phyloP scores from a whole-genome alignment of 2,329 filamentous ascomycete genomes.

The Aspergillus texensis region DNA sequence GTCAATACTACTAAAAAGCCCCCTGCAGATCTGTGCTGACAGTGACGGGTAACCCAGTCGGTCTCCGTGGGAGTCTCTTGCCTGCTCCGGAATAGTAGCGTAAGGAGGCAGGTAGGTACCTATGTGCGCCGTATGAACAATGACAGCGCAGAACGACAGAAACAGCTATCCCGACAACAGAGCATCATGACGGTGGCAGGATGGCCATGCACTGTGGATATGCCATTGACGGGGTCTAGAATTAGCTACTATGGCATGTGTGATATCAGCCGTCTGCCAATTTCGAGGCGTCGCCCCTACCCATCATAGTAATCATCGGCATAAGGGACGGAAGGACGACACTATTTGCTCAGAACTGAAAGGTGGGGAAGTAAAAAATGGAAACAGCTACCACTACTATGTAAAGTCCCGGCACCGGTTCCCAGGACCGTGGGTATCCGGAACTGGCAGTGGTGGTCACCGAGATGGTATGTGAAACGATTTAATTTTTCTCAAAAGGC shows the following conservation, averaged over 20 bases:
- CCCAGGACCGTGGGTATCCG: not conserved
- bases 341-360: not conserved
- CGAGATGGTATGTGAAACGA: constrained; percentile 1
- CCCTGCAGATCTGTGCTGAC: constrained; percentile 17
- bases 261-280: not conserved
- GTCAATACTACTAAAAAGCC: constrained; percentile 4
- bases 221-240: constrained; percentile 5
- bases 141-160: not conserved
- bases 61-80: not conserved
- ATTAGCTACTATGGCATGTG: not conserved
- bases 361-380: not conserved
- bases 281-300: not conserved
- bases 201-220: not conserved
- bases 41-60: not conserved
- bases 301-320: not conserved
- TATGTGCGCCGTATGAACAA: not conserved
- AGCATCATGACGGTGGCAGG: not conserved
- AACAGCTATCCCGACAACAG: not conserved
- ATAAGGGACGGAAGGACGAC: not conserved
- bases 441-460: not conserved
- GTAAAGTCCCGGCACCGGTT: not conserved
- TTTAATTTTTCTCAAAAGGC: not conserved
- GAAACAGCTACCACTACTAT: not conserved
- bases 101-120: not conserved
- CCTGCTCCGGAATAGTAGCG: not conserved